These are phyloP conservation scores for Aspergillus egyptiacus DNA, from an alignment of 495 filamentous ascomycete species.

Conservation along the genomic window DNA sequence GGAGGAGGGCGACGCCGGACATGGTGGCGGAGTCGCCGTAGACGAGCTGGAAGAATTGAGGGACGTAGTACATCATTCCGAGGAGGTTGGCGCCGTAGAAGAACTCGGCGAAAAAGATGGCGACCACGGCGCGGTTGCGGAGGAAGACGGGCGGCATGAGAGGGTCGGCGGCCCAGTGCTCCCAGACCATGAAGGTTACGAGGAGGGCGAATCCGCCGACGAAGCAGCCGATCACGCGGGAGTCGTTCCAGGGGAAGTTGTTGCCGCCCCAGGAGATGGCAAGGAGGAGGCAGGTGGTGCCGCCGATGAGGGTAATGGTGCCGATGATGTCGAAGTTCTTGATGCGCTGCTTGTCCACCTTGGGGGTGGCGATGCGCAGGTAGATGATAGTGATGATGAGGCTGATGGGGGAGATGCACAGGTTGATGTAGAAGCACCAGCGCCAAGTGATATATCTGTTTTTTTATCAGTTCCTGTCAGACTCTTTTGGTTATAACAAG, in stretches of 20 bases:
- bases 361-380: slow-evolving; percentile 46
- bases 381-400: slow-evolving; percentile 43
- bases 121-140: slow-evolving; percentile 16
- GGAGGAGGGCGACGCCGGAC: slow-evolving; percentile 35
- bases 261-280: slow-evolving; percentile 44
- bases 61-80: slow-evolving; percentile 32
- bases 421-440: slow-evolving; percentile 64
- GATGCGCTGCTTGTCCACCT: slow-evolving; percentile 27
- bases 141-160: slow-evolving; percentile 25
- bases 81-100: too few species aligned
- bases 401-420: slow-evolving; percentile 57
- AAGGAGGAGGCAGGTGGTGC: slow-evolving; percentile 43
- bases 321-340: slow-evolving; percentile 41
- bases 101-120: slow-evolving; percentile 10
- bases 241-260: slow-evolving; percentile 17
- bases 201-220: background rate
- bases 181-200: background rate
- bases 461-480: too few species aligned
- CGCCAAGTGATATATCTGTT: too few species aligned
- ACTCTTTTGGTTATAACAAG: too few species aligned
- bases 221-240: slow-evolving; percentile 1
- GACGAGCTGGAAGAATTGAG: slow-evolving; percentile 40
- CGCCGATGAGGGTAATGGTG: slow-evolving; percentile 39
- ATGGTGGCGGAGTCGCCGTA: slow-evolving; percentile 23
- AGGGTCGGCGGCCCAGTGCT: slow-evolving; percentile 3